A percentile compares a stretch with the other conserved stretches of the same genome.
Conservation (phyloP, 2,329 filamentous ascomycete genomes). For the Aspergillus thermomutatus region DNA sequence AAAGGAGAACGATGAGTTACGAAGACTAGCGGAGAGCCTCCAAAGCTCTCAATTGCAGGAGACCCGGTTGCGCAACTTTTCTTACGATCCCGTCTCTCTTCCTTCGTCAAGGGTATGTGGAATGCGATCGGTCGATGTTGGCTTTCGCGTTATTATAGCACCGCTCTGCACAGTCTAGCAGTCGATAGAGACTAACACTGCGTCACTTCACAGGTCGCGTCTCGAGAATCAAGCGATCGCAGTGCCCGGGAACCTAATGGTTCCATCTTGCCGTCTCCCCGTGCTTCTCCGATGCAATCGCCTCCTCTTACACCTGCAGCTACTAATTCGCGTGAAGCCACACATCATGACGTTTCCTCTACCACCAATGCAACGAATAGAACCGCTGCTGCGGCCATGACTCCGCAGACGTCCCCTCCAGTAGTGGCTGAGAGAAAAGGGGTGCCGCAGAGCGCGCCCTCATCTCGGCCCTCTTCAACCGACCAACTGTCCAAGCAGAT, state of each 20-base stretch:
- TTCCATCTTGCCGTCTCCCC: slow-evolving; percentile 63
- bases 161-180: slow-evolving; percentile 1
- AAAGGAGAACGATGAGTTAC: slow-evolving; percentile 60
- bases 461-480: slow-evolving; percentile 40
- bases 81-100: slow-evolving; percentile 86
- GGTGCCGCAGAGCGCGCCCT: slow-evolving; percentile 33
- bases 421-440: slow-evolving; percentile 31
- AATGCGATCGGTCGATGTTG: background rate
- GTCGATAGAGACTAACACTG: slow-evolving; percentile 3
- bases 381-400: slow-evolving; percentile 41
- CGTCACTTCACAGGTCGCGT: slow-evolving; percentile 34
- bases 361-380: slow-evolving; percentile 31
- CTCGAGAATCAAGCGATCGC: slow-evolving; percentile 58
- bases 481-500: slow-evolving; percentile 42
- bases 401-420: slow-evolving; percentile 54
- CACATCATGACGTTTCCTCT: slow-evolving; percentile 31
- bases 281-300: slow-evolving; percentile 73
- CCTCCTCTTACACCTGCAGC: slow-evolving; percentile 86
- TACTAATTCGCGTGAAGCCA: slow-evolving; percentile 59
- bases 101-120: slow-evolving; percentile 52
- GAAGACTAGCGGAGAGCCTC: slow-evolving; percentile 67
- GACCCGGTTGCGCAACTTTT: slow-evolving; percentile 77
- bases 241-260: slow-evolving; percentile 57
- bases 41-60: slow-evolving; percentile 76
- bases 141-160: background rate